These are phyloP conservation scores for Phytophthora quininea DNA, from an alignment of 352 stramenopile genomes.

Conservation along the genomic window DNA sequence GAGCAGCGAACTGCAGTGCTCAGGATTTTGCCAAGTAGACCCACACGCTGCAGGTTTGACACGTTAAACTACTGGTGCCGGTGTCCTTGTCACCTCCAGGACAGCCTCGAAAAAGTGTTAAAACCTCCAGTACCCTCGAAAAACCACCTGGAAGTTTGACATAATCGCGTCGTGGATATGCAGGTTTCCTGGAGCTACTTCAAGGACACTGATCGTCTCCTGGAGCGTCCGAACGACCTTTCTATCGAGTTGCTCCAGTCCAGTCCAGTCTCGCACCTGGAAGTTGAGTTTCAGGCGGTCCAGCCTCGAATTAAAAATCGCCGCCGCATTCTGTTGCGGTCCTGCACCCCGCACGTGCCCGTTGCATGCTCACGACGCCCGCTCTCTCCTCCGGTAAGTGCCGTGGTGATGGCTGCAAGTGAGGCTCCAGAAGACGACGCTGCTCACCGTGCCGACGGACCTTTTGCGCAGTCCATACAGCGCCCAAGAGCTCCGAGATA, in stretches of 20 bases:
- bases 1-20: background rate
- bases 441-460: background rate
- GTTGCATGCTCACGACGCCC: background rate
- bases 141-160: background rate
- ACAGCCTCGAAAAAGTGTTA: background rate
- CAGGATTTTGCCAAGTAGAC: background rate
- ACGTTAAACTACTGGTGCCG: too few species aligned
- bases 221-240: background rate
- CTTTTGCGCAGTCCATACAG: background rate
- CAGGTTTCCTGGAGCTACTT: background rate
- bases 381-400: background rate
- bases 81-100: background rate
- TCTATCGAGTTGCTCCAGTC: background rate
- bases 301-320: background rate
- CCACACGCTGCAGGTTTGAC: too few species aligned
- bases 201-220: background rate
- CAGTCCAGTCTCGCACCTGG: background rate
- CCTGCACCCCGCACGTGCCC: background rate
- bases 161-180: background rate
- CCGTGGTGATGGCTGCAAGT: background rate
- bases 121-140: background rate
- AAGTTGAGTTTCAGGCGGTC: background rate
- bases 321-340: background rate
- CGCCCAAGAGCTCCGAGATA: background rate
- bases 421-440: background rate